These are phyloP conservation scores for Fomitopsis pulvina DNA, from an alignment of 768 basidiomycete species.

Conservation along the genomic window DNA sequence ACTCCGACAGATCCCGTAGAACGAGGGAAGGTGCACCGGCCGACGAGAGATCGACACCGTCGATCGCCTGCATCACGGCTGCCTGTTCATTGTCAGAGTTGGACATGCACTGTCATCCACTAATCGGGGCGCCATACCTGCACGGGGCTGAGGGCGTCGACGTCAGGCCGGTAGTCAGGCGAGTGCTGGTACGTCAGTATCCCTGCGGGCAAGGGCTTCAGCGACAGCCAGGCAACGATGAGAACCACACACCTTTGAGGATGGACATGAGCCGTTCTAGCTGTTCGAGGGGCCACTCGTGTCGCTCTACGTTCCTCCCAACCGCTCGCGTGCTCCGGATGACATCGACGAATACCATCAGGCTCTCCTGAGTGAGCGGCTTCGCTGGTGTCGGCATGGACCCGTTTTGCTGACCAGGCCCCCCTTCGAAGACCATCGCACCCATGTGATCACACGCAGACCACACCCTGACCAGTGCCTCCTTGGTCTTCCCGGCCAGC, in stretches of 20 bases:
- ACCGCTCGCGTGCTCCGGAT: constrained; percentile 52
- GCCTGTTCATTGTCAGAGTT: constrained; percentile 36
- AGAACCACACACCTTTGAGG: constrained; percentile 50
- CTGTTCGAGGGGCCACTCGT: constrained; percentile 62
- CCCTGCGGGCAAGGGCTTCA: constrained; percentile 31
- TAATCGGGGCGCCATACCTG: constrained; percentile 53
- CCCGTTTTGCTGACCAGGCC: constrained; percentile 4
- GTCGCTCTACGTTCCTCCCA: constrained; percentile 38
- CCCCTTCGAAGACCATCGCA: constrained; percentile 34
- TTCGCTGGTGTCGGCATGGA: neutral
- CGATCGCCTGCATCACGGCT: constrained; percentile 65
- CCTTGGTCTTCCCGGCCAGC: constrained; percentile 33
- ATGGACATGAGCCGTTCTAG: constrained; percentile 68
- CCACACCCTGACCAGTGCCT: constrained; percentile 65
- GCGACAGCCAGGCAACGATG: neutral
- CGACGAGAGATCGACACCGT: constrained; percentile 56
- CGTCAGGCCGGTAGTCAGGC: constrained; percentile 83
- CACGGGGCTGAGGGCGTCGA: constrained; percentile 74
- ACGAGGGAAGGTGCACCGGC: constrained; percentile 64
- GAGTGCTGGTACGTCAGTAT: constrained; percentile 76
- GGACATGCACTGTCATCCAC: too few relatives aligned
- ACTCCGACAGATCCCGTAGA: constrained; percentile 81
- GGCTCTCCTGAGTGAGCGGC: constrained; percentile 79
- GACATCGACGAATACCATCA: constrained; percentile 75
- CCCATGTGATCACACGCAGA: constrained; percentile 61